Percentiles rank a stretch among this genome's conserved stretches.
These are phyloP conservation scores for Raddia distichophylla DNA, from an alignment of 176 grass and related monocot genomes.

Conservation along the genomic window DNA sequence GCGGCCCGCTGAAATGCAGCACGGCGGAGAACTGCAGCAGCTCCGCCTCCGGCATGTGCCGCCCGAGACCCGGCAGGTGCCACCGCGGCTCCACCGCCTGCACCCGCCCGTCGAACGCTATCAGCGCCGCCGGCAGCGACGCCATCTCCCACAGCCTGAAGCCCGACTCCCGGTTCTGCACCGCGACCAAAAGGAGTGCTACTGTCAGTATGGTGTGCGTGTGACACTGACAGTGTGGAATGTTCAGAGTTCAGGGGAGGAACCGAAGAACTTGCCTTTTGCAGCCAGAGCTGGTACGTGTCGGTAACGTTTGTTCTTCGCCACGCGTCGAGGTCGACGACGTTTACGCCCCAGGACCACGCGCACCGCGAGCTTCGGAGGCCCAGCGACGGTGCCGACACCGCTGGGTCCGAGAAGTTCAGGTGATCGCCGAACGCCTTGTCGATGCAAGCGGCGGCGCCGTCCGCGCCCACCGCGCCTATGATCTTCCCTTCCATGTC, in stretches of 20 bases:
- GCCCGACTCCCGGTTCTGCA: constrained; percentile 75
- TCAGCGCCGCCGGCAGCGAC: constrained; percentile 72
- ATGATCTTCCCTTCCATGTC: constrained; percentile 70
- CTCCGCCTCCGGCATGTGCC: constrained; percentile 56
- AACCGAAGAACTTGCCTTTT: constrained; percentile 51
- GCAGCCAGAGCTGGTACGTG: constrained; percentile 72
- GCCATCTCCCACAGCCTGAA: constrained; percentile 74
- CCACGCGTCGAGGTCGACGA: constrained; percentile 83
- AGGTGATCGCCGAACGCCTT: constrained; percentile 62
- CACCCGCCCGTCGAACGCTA: constrained; percentile 67
- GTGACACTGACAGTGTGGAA: neutral
- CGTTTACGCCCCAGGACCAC: constrained; percentile 76
- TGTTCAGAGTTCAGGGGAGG: neutral
- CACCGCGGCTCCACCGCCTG: constrained; percentile 62
- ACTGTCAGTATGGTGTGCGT: neutral
- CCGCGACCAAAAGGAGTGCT: neutral
- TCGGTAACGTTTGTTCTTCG: constrained; percentile 65
- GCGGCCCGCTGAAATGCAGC: constrained; percentile 88
- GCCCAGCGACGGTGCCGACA: constrained; percentile 38
- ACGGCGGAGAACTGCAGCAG: constrained; percentile 56
- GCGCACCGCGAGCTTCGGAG: constrained; percentile 50
- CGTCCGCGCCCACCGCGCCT: constrained; percentile 58
- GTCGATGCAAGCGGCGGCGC: constrained; percentile 52
- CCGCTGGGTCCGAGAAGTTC: constrained; percentile 70
- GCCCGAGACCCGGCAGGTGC: constrained; percentile 71